phyloP scores from a whole-genome alignment of 495 filamentous ascomycete genomes.

The Annulohypoxylon nitens region DNA sequence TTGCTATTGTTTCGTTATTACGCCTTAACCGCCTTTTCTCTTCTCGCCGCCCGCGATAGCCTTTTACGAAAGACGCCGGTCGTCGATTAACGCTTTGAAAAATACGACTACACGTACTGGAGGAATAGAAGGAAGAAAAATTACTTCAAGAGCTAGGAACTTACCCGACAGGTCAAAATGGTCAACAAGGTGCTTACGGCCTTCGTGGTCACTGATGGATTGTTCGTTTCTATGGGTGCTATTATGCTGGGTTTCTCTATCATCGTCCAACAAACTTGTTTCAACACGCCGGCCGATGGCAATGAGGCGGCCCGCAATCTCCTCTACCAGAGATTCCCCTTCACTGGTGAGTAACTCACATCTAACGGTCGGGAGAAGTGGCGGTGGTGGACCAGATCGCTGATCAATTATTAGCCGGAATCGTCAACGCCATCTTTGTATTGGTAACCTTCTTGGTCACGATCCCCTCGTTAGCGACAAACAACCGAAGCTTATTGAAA shows the following conservation, averaged over 20 bases:
- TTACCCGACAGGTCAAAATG: conserved; percentile 56
- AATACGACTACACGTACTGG: conserved; percentile 33
- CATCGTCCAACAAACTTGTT: conserved; percentile 65
- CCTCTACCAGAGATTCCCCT: conserved; percentile 70
- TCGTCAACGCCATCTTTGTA: conserved; percentile 74
- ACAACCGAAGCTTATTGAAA: conserved; percentile 69
- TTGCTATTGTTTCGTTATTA: conserved; percentile 40
- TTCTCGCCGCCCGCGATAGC: conserved; percentile 31
- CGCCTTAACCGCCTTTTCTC: conserved; percentile 16
- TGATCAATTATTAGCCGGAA: conserved; percentile 64
- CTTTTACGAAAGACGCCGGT: conserved; percentile 61
- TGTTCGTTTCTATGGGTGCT: conserved; percentile 74
- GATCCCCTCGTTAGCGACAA: conserved; percentile 71
- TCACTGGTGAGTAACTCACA: conserved; percentile 62
- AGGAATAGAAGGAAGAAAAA: conserved; percentile 39
- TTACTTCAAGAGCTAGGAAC: conserved; percentile 34
- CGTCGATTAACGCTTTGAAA: conserved; percentile 54
- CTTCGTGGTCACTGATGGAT: conserved; percentile 68
- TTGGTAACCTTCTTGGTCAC: conserved; percentile 68
- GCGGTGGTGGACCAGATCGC: conserved; percentile 19
- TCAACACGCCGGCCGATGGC: conserved; percentile 61
- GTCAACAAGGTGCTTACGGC: conserved; percentile 68
- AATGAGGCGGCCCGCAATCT: conserved; percentile 72
- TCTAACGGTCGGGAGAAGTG: not conserved
- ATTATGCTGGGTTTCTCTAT: conserved; percentile 74